A percentile compares a stretch with the other conserved stretches of the same genome.
phyloP scores from a whole-genome alignment of 805 yeast genomes.

The Ogataea polymorpha region DNA sequence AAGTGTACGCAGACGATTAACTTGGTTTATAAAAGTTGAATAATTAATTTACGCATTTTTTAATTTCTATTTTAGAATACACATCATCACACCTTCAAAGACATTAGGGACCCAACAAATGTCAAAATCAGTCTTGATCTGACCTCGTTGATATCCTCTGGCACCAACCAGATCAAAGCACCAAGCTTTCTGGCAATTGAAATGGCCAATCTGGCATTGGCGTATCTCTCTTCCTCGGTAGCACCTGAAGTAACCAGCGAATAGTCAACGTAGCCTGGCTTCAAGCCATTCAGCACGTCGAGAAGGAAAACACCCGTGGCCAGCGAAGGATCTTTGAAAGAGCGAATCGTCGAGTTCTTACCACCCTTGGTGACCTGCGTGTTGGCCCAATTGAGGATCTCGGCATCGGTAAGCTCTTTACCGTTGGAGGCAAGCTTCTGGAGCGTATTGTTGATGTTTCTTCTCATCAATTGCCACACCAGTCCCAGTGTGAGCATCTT shows the following conservation, averaged over 20 bases:
- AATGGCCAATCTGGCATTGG: slow-evolving; percentile 94
- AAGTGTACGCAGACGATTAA: slow-evolving; percentile 13
- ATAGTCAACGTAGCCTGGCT: slow-evolving; percentile 97
- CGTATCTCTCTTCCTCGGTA: slow-evolving; percentile 82
- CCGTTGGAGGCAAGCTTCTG: slow-evolving; percentile 69
- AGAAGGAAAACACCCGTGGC: slow-evolving; percentile 78
- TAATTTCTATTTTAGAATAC: slow-evolving; percentile 6
- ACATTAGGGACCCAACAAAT: slow-evolving; percentile 94
- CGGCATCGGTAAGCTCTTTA: slow-evolving; percentile 74
- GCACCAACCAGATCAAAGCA: slow-evolving; percentile 98
- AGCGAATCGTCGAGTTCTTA: slow-evolving; percentile 65
- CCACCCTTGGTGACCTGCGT: slow-evolving; percentile 84
- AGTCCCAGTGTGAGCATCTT: slow-evolving; percentile 84
- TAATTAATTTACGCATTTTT: background rate
- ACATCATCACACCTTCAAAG: slow-evolving; percentile 36
- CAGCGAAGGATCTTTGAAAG: slow-evolving; percentile 79
- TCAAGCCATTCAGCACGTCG: slow-evolving; percentile 88
- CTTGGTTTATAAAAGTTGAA: background rate
- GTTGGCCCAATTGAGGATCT: slow-evolving; percentile 93
- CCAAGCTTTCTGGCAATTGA: slow-evolving; percentile 98
- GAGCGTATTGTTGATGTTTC: slow-evolving; percentile 86
- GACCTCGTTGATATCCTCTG: slow-evolving; percentile 97
- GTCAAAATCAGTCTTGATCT: slow-evolving; percentile 91
- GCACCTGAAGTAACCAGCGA: slow-evolving; percentile 79
- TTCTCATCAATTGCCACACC: slow-evolving; percentile 98